Evolutionary conservation across 2,329 filamentous ascomycete genomes (phyloP).

Genomic region (Paraphoma sp.): DNA sequence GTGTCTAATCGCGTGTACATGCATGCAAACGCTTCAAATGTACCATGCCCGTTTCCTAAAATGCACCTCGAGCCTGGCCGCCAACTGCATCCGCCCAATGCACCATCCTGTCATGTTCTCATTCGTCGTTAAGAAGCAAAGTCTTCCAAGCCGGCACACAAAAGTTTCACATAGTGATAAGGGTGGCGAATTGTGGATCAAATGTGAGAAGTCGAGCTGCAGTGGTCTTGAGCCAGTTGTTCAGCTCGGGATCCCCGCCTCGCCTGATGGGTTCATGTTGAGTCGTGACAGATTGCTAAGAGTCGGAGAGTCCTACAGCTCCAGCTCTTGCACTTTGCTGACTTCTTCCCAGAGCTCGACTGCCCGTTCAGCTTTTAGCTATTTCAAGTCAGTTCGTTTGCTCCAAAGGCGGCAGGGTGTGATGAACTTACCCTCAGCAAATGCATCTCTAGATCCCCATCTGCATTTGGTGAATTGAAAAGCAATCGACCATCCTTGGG

Average conservation of each 20-base stretch:
- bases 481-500: constrained; percentile 74
- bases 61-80: background rate
- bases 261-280: background rate
- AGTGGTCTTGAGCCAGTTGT: background rate
- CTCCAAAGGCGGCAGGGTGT: background rate
- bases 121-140: background rate
- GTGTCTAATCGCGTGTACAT: background rate
- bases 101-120: background rate
- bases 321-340: constrained; percentile 24
- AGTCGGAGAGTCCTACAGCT: constrained; percentile 25
- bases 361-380: constrained; percentile 32
- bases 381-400: constrained; percentile 8
- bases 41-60: background rate
- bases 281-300: constrained; percentile 3
- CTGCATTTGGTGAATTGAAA: constrained; percentile 63
- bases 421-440: constrained; percentile 61
- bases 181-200: background rate
- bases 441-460: constrained; percentile 60
- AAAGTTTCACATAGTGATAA: background rate
- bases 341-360: constrained; percentile 34
- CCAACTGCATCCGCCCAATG: background rate
- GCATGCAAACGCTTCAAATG: background rate
- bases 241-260: too few species aligned
- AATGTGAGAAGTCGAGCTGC: background rate
- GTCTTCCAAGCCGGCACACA: background rate